Base-by-base conservation (phyloP, 495 filamentous ascomycete genomes). In the Stereocaulon alpinum region DNA sequence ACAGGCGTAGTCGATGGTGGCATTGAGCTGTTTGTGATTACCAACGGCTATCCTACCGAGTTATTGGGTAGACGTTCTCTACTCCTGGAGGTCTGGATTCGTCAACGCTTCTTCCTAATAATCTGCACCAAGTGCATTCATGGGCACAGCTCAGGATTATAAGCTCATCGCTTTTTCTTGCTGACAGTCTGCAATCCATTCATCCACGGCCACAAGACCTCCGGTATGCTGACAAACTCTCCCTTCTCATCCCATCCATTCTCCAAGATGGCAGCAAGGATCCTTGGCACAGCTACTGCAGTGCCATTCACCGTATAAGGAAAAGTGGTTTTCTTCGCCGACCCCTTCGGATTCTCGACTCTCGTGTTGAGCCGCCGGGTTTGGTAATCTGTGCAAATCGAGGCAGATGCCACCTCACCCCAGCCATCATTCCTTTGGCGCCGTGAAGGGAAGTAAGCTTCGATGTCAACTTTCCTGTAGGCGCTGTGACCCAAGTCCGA, bases 361-460 rank as follows among this genome's bases (percentile, higher is more conserved):
- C 84, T 77, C 12, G 93, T 95, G 29, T 80, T 86, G 41, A 98
- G 74, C 20, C 93, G 79, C 10, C 93, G 77, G 22, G 80, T 85
- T 76, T 98, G 93, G 71, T 97, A 97, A 69, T 97, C 94, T 5
- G 89, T 93, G 70, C 93, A 98, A 59, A 91, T 86, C 55, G 88
- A 92, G 14, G 89, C 83, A 55, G 84, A 89, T 0, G 91, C 95
- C 12, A 98, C 88, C 70, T 98, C 93, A 34, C 93, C 93, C 87
- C 89, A 98, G 14, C 90, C 92, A 29, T 84, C 80, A 68, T 91
- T 84, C 18, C 81, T 74, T 34, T 78, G 74, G 52, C 80, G 77
- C 2, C 93, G 79, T 18, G 86, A 91, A 0, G 94, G 94, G 76
- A 98, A 96, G 64, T 85, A 91, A 5, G 86, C 90, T 71, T 98